Base-by-base conservation (phyloP, 2,329 filamentous ascomycete genomes). In the Penicillium sp. region DNA sequence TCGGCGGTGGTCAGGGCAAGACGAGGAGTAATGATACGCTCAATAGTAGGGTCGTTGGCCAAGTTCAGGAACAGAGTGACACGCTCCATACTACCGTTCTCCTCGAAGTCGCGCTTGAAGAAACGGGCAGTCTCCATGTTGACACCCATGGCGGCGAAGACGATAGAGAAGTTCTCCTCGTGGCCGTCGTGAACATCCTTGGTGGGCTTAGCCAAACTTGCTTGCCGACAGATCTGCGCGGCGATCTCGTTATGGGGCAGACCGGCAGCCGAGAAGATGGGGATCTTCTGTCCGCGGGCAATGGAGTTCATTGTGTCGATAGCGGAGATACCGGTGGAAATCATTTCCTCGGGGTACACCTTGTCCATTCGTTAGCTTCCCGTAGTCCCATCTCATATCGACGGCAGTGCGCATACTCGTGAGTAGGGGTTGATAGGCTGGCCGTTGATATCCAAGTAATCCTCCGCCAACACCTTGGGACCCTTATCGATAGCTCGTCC, bases 271-370 rank as follows among this genome's bases (percentile, higher is more conserved):
- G 94, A 99, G 86, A 99, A 99, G 71, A 99, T 99, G 68, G 95
- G 94, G 65, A 99, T 99, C 84, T 99, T 99, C 77, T 99, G 94
- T 61, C 94, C 94, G 85, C 94, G 92, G 63, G 95, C 94, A 76
- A 97, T 96, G 60, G 89, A 92, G 82, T 92, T 92, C 93, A 97
- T 97, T 60, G 92, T 96, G 74, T 97, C 93, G 71, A 99, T 97
- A 72, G 94, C 92, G 61, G 93, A 97, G 76, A 99, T 99, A 86
- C 94, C 94, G 46, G 94, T 99, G 35, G 93, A 94, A 71, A 99
- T 97, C 93, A 99, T 99, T 80, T 99, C 95, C 81, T 99, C 94
- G 71, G 94, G 94, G 74, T 99, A 99, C 66, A 96, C 90, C 91
- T 95, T 62, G 24, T 22, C 24, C 24, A 37, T 32, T 48, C 20